phyloP scores from a whole-genome alignment of 2,329 filamentous ascomycete genomes.

The Pseudopyricularia javanii region DNA sequence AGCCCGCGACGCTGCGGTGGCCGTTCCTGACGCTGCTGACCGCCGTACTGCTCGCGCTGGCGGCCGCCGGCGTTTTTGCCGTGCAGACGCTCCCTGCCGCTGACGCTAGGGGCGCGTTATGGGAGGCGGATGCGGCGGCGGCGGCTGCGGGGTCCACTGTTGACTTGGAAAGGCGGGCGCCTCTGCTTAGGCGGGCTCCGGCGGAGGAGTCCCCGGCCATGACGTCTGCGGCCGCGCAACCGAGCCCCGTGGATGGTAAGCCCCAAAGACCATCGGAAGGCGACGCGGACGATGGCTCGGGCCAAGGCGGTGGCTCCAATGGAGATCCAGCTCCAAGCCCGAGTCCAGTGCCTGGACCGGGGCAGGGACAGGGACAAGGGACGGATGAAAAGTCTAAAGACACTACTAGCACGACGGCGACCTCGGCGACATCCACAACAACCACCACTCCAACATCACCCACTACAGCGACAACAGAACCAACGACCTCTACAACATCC shows the following conservation, averaged over 20 bases:
- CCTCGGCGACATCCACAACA: not conserved
- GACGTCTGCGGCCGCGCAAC: not conserved
- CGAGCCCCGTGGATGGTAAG: not conserved
- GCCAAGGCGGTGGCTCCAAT: not conserved
- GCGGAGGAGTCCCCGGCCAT: not conserved
- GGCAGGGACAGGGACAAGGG: not conserved
- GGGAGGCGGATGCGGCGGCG: not conserved
- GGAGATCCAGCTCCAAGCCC: not conserved
- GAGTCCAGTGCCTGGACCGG: not conserved
- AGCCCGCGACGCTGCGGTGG: constrained; percentile 17
- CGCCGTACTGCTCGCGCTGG: constrained; percentile 30
- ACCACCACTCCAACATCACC: not conserved
- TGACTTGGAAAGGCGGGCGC: not conserved
- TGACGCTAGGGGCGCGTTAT: not conserved
- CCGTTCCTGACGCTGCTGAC: constrained; percentile 29
- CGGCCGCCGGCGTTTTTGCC: constrained; percentile 13
- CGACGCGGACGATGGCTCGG: not conserved
- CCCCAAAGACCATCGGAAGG: not conserved
- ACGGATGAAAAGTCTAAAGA: too few relatives aligned
- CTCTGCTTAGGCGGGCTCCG: not conserved
- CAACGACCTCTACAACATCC: not conserved
- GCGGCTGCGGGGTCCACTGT: not conserved
- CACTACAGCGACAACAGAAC: not conserved
- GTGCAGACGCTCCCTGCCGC: not conserved
- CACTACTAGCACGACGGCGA: too few relatives aligned